Percentiles rank a stretch among this genome's conserved stretches.
These are phyloP conservation scores for Fusarium heterosporum DNA, from an alignment of 2,329 filamentous ascomycete species.

Conservation along the genomic window DNA sequence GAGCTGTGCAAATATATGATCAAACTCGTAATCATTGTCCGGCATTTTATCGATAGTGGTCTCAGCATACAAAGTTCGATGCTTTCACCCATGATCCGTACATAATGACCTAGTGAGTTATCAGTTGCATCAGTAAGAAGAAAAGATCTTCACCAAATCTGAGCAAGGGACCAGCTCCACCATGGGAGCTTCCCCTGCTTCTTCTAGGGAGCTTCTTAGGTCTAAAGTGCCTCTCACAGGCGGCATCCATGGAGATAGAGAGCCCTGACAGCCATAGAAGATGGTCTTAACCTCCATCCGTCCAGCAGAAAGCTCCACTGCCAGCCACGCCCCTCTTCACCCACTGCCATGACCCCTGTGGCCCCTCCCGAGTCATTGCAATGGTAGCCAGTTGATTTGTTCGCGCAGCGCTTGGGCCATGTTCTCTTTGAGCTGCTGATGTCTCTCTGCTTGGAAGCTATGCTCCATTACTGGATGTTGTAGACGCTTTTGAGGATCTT, in stretches of 20 bases:
- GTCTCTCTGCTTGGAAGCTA: constrained; percentile 32
- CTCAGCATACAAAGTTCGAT: background rate
- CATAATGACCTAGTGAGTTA: background rate
- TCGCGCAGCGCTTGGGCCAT: constrained; percentile 44
- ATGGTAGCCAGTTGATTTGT: constrained; percentile 49
- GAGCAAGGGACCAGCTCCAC: constrained; percentile 44
- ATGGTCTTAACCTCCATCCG: constrained; percentile 38
- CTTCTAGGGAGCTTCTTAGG: constrained; percentile 41
- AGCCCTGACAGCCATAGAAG: constrained; percentile 20
- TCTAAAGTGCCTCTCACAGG: constrained; percentile 42
- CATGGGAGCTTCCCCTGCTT: constrained; percentile 46
- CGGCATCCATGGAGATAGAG: constrained; percentile 21
- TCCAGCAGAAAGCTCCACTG: constrained; percentile 37
- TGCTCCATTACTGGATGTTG: constrained; percentile 27
- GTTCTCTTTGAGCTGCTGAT: constrained; percentile 41
- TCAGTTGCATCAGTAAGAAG: constrained; percentile 28
- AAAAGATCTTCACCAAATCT: constrained; percentile 41
- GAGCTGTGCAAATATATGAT: constrained; percentile 1
- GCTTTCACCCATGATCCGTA: background rate
- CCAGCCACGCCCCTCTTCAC: constrained; percentile 39
- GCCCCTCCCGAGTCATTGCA: constrained; percentile 49
- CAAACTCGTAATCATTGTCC: background rate
- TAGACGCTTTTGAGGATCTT: constrained; percentile 8
- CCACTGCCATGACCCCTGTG: constrained; percentile 40
- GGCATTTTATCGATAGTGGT: background rate